These are phyloP conservation scores for Perkinsus marinus DNA, from an alignment of 169 alveolate species.

Conservation along the genomic window DNA sequence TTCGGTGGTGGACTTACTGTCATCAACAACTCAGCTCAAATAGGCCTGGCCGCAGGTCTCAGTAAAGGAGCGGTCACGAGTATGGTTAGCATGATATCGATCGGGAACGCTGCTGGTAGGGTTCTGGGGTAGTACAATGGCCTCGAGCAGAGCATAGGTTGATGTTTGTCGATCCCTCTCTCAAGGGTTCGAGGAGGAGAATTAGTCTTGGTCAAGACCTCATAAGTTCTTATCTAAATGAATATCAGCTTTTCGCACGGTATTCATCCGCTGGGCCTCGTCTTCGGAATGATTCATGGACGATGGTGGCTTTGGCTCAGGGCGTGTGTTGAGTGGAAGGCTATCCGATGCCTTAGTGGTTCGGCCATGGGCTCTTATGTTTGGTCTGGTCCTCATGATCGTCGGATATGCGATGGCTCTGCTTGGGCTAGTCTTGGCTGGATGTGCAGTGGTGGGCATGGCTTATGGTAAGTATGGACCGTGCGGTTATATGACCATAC, in stretches of 20 bases:
- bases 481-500: too few species aligned
- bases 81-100: neutral
- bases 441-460: neutral
- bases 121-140: neutral
- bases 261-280: too few species aligned
- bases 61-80: neutral
- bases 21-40: neutral
- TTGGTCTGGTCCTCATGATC: neutral
- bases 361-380: neutral
- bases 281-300: too few species aligned
- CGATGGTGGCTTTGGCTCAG: neutral
- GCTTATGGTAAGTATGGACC: neutral
- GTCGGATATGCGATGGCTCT: neutral
- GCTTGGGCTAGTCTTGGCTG: neutral
- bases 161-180: too few species aligned
- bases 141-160: too few species aligned
- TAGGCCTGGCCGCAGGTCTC: neutral
- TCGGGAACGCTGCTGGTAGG: neutral
- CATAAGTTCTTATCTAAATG: too few species aligned
- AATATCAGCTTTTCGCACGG: too few species aligned
- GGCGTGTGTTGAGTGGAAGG: neutral
- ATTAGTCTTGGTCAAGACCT: too few species aligned
- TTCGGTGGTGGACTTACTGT: neutral
- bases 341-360: neutral
- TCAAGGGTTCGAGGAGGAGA: too few species aligned